A percentile compares a stretch with the other conserved stretches of the same genome.
Evolutionary conservation across 768 basidiomycete genomes (phyloP).

Genomic region (Dictyophora rubrovolvata): DNA sequence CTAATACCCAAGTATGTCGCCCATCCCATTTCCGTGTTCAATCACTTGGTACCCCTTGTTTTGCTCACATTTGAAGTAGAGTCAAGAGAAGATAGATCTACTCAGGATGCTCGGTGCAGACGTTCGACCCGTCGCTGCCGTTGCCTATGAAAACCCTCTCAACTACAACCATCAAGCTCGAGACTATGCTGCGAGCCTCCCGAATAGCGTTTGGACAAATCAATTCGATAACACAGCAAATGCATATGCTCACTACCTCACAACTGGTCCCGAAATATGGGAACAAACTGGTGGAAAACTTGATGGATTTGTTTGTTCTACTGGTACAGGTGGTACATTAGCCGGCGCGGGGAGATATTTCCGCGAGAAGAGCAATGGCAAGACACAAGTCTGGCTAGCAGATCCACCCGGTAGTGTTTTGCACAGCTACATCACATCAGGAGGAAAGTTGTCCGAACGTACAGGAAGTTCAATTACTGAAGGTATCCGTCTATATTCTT

Average conservation of each 20-base stretch:
- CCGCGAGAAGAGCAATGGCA: constrained; percentile 70
- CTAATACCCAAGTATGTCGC: constrained; percentile 65
- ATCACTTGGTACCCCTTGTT: background rate
- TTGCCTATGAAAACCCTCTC: constrained; percentile 86
- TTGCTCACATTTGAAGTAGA: constrained; percentile 32
- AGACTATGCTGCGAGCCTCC: constrained; percentile 62
- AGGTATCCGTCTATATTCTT: constrained; percentile 35
- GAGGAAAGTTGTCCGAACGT: constrained; percentile 67
- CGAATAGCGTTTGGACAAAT: constrained; percentile 92
- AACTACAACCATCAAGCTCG: constrained; percentile 99
- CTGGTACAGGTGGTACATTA: constrained; percentile 93
- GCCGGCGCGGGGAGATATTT: constrained; percentile 81
- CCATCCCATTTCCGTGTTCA: background rate
- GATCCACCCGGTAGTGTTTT: constrained; percentile 96
- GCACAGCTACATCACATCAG: constrained; percentile 70
- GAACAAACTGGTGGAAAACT: constrained; percentile 68
- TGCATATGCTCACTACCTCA: constrained; percentile 72
- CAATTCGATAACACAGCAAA: constrained; percentile 98
- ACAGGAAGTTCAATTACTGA: constrained; percentile 86
- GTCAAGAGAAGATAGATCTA: constrained; percentile 97
- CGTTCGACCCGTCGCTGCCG: constrained; percentile 91
- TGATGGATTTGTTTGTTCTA: constrained; percentile 89
- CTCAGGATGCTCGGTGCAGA: constrained; percentile 96
- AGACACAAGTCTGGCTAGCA: constrained; percentile 85
- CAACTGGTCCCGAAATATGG: constrained; percentile 98